These are phyloP conservation scores for Mycotypha africana DNA, from an alignment of 371 early-diverging fungal genomes.

Conservation along the genomic window DNA sequence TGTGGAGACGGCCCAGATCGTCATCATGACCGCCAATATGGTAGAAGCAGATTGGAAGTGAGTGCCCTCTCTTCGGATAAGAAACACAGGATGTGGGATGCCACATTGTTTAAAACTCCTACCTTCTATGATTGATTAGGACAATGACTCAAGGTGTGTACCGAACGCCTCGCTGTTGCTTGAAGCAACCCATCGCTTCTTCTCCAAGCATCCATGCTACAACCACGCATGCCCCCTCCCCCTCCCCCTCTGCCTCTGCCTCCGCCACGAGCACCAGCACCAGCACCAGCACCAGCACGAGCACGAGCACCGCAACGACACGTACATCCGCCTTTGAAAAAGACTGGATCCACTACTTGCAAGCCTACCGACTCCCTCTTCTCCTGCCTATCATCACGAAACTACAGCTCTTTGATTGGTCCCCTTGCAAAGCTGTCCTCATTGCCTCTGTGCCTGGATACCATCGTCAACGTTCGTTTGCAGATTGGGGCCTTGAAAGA, in stretches of 20 bases:
- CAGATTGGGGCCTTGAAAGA: slow-evolving; percentile 1
- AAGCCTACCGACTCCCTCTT: not conserved
- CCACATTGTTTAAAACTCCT: too few relatives aligned
- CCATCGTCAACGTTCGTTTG: not conserved
- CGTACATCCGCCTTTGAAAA: not conserved
- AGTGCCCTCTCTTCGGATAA: too few relatives aligned
- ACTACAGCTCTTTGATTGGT: not conserved
- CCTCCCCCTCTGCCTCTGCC: too few relatives aligned
- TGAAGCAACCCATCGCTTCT: not conserved
- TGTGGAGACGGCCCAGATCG: not conserved
- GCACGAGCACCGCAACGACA: too few relatives aligned
- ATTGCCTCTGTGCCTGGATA: slow-evolving; percentile 6
- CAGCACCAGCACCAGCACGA: not conserved
- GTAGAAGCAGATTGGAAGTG: slow-evolving; percentile 5
- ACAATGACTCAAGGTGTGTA: slow-evolving; percentile 8
- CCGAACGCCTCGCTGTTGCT: not conserved
- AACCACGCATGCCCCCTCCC: too few relatives aligned
- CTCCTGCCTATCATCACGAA: not conserved
- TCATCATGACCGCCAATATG: slow-evolving; percentile 7
- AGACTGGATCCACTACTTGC: not conserved
- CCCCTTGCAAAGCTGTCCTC: slow-evolving; percentile 1
- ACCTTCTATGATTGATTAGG: too few relatives aligned
- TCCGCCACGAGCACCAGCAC: too few relatives aligned
- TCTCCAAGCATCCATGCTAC: too few relatives aligned
- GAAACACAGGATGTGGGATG: not conserved